Evolutionary conservation across 176 grass and related monocot species (phyloP), one percentile per base, ranked within the genome.

Genomic region (Musa beccarii): DNA sequence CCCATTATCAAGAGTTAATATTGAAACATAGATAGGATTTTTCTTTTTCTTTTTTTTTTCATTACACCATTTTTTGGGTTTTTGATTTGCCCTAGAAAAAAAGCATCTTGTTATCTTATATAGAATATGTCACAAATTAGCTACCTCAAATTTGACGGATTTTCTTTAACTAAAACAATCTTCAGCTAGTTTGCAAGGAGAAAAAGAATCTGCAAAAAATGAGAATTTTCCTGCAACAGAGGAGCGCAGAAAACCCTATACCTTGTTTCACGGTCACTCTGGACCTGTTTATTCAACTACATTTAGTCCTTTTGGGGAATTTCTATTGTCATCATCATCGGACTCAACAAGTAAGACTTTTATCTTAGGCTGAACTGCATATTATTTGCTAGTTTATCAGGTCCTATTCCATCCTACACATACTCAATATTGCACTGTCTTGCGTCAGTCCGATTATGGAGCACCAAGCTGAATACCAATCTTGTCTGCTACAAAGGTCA

Each of bases 401-500:
- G 1, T 23, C 63, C 51, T 59, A 11, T 73, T 69, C 43, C 43
- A 19, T 49, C 25, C 17, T 64, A 11, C 12, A 29, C 64, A 79
- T 80, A 20, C 49, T 16, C 14, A 79, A 69, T 77, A 12, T 56
- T 79, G 11, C n/a, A 2, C 25, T 16, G 11, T 53, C 52, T 57
- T 59, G 19, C 77, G 69, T 62, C 86, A 97, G 90, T 93, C 85
- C 79, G 93, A 85, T 66, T 93, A 75, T 97, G 93, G 93, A 90
- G 87, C 72, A 97, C 87, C 69, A 93, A 90, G 72, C 75, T 93
- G 78, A 97, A 97, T 10, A 86, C 86, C 26, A 97, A 93, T 81
- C 86, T 97, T 74, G 93, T 93, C 53, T 90, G 89, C 81, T 97
- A 93, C 72, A 97, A 97, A 84, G 87, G 93, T 79, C 90, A 97